Base-by-base conservation (phyloP, 2,329 filamentous ascomycete species). In the Aspergillus aculeatus region DNA sequence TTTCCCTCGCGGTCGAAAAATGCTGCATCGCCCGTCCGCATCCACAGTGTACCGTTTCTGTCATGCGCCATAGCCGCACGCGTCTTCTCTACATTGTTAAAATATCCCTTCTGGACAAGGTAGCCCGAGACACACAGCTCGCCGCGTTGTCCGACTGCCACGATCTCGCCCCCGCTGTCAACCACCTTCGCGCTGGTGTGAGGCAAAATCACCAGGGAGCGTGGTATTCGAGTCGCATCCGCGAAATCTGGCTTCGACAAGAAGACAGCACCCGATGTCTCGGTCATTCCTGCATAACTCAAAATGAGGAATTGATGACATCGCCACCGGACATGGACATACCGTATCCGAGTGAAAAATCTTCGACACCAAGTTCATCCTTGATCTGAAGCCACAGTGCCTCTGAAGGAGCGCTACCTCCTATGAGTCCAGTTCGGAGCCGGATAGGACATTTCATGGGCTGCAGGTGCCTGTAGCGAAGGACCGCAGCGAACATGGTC, bases 51-150 rank as follows among this genome's bases (percentile, higher is more conserved):
- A 0, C 69, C 71, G 66, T 78, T 74, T 50, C 84, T 83, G 61
- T 90, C 87, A 61, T 84, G 83, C 12, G 85, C 81, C 57, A 89
- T 83, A 64, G 88, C 83, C 68, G 92, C 88, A 1, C 79, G 82
- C 4, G 88, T 92, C 62, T 67, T 68, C 32, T 64, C 58, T n/a
- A 61, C 59, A 38, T 69, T 66, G 3, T 55, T 54, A 61, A 64
- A 70, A 32, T 84, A 84, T 11, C 81, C 81, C 14, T 77, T 69
- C 50, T 73, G 88, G 16, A 92, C 79, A 70, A 88, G 86, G 71
- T 90, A 92, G 0, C 89, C 89, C 0, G 85, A 84, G 16, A 90
- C 88, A 71, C 88, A 90, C 12, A 92, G 81, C 78, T 92, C 89
- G 19, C 89, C 89, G 10, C 83, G 78, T 26, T 79, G 72, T 14